Conservation (phyloP, 1,139 yeast genomes). For the Hyphopichia wangnamkhiaoensis region DNA sequence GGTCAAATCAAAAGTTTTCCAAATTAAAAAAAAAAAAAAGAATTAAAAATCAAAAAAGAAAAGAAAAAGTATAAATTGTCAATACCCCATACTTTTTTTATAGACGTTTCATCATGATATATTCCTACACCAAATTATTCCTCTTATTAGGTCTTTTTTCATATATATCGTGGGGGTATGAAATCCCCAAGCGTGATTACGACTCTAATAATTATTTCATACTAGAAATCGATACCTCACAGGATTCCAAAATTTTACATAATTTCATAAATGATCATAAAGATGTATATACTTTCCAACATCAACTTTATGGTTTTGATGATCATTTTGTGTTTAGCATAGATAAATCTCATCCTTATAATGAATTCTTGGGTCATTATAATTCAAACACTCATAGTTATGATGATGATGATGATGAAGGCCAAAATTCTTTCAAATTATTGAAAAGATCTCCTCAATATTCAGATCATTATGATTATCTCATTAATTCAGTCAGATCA, state of each 20-base stretch:
- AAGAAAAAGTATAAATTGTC: no score
- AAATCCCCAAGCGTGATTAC: slow-evolving; percentile 39
- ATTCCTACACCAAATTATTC: not conserved
- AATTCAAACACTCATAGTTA: slow-evolving; percentile 28
- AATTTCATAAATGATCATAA: slow-evolving; percentile 38
- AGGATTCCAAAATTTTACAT: slow-evolving; percentile 25
- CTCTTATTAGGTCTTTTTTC: not conserved
- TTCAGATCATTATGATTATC: slow-evolving; percentile 27
- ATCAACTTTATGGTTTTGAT: slow-evolving; percentile 57
- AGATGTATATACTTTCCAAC: slow-evolving; percentile 48
- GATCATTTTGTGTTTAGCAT: slow-evolving; percentile 65
- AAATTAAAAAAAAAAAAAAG: no score
- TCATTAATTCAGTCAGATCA: slow-evolving; percentile 37
- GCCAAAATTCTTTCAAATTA: slow-evolving; percentile 8
- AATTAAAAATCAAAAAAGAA: no score
- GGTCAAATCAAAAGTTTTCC: no score
- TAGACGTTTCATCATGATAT: no score
- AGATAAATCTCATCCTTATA: slow-evolving; percentile 35
- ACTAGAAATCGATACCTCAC: slow-evolving; percentile 49
- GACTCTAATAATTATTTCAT: slow-evolving; percentile 52
- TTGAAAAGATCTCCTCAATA: slow-evolving; percentile 30
- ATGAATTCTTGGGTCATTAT: slow-evolving; percentile 37
- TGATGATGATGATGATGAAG: not conserved
- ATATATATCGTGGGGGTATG: slow-evolving; percentile 5
- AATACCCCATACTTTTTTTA: no score